Base-by-base conservation (phyloP, 306 rosid genomes). In the Vigna mungo region DNA sequence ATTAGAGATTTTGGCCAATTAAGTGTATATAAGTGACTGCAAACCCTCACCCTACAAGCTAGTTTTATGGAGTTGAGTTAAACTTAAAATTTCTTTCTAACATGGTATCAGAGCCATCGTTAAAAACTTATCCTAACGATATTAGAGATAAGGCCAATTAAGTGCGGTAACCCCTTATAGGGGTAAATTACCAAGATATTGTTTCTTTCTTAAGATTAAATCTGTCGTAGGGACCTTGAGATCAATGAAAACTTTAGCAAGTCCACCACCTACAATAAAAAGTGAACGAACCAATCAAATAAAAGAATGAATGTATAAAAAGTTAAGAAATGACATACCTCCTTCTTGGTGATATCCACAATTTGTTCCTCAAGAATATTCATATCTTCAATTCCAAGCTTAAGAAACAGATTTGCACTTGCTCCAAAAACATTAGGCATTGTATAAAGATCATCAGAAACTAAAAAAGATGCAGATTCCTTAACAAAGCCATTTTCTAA, bases 231-330 rank as follows among this genome's bases (percentile, higher is more conserved):
- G 69, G 7, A 69, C 15, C 14, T 12, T 30, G 70, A 75, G 36
- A 75, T 55, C 39, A 75, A 47, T 3, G 79, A 30, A 61, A 54
- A 60, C 21, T 75, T 75, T 6, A 75, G 71, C 49, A 75, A 11
- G 16, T 75, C 62, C 37, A 75, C 9, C 4, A 75, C 60, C 79
- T 75, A 47, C 5, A 60, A 9, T 9, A 53, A 41, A 56, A 55
- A 4, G 14, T 7, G 6, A 72, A 74, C 5, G 23, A 59, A 14
- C 1, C 25, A 39, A 34, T 52, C 13, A 59, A 27, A 59, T 11
- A 0, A 59, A 58, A 2, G 18, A 13, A 25, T 4, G 8, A 3
- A 34, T 5, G 12, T 21, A 55, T 0, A 30, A 55, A 2, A 10
- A 4, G 15, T 1, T 14, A 6, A 36, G 1, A 62, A 61, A 52